Evolutionary conservation across 2,329 filamentous ascomycete species (phyloP).

Genomic region (Cytospora chrysosperma): DNA sequence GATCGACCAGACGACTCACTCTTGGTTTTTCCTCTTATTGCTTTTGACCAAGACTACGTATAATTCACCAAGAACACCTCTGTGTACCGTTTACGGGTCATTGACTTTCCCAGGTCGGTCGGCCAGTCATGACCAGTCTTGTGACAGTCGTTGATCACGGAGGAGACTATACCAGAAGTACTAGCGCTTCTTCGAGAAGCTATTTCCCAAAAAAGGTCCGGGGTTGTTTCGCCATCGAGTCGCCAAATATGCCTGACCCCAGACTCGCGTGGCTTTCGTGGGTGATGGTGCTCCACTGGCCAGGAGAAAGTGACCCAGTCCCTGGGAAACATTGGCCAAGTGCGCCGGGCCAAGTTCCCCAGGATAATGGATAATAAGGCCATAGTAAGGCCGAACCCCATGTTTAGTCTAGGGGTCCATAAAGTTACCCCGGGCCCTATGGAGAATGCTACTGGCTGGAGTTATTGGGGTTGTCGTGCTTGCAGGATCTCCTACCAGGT

Average conservation of each 20-base stretch:
- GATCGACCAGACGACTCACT: conserved; percentile 1
- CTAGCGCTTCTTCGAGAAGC: conserved; percentile 2
- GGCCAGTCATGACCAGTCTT: background rate
- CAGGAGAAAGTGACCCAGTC: background rate
- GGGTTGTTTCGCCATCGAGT: conserved; percentile 8
- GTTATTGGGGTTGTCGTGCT: background rate
- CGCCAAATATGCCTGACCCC: background rate
- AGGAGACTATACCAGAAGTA: background rate
- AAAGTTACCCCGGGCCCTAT: background rate
- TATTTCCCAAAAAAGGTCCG: background rate
- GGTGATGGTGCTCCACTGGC: background rate
- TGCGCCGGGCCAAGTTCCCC: background rate
- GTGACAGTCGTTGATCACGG: background rate
- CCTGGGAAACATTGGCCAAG: background rate
- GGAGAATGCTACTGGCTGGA: background rate
- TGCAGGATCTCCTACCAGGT: background rate
- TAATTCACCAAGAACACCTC: background rate
- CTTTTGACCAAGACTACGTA: background rate
- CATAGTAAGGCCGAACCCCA: conserved; percentile 18
- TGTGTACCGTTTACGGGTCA: background rate
- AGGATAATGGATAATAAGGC: conserved; percentile 13
- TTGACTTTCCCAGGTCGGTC: background rate
- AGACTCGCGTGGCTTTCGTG: conserved; percentile 9
- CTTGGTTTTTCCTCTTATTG: background rate
- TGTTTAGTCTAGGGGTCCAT: background rate